Conservation (phyloP, 2,329 filamentous ascomycete species). For the Xenoacremonium recifei region DNA sequence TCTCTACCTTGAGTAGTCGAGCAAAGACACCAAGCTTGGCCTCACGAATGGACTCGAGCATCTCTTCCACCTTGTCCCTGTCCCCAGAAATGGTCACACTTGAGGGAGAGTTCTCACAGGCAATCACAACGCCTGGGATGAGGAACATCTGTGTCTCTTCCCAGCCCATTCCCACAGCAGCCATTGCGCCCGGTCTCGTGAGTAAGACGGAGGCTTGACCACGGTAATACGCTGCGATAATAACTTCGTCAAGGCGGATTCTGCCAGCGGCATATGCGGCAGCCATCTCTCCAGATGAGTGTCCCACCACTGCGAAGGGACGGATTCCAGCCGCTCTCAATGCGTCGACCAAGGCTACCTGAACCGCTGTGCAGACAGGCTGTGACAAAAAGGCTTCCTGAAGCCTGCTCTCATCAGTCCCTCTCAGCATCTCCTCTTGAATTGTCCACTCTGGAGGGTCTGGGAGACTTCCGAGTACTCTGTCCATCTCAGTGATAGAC, state of each 20-base stretch:
- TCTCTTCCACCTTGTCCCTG: conserved; percentile 18
- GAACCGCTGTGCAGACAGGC: conserved; percentile 41
- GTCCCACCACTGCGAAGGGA: conserved; percentile 37
- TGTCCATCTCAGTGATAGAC: conserved; percentile 9
- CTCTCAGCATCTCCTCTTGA: conserved; percentile 18
- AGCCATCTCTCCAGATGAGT: conserved; percentile 44
- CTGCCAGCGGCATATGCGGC: conserved; percentile 41
- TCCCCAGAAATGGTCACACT: conserved; percentile 38
- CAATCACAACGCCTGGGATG: conserved; percentile 26
- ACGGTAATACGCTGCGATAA: conserved; percentile 38
- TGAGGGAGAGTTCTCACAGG: conserved; percentile 36
- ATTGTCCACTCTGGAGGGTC: conserved; percentile 12
- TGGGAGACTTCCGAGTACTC: conserved; percentile 5
- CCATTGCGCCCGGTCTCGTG: conserved; percentile 33
- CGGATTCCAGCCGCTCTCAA: conserved; percentile 30
- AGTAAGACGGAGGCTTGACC: conserved; percentile 23
- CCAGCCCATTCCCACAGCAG: conserved; percentile 35
- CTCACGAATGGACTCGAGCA: conserved; percentile 27
- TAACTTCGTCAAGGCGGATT: conserved; percentile 34
- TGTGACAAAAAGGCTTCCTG: conserved; percentile 36
- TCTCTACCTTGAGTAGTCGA: conserved; percentile 35
- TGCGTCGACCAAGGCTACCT: conserved; percentile 41
- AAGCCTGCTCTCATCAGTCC: conserved; percentile 7
- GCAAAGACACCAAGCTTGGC: conserved; percentile 28
- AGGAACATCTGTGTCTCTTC: conserved; percentile 28